Percentiles rank a stretch among this genome's conserved stretches.
phyloP scores from a whole-genome alignment of 2,329 filamentous ascomycete species.

The Talaromyces verruculosus region DNA sequence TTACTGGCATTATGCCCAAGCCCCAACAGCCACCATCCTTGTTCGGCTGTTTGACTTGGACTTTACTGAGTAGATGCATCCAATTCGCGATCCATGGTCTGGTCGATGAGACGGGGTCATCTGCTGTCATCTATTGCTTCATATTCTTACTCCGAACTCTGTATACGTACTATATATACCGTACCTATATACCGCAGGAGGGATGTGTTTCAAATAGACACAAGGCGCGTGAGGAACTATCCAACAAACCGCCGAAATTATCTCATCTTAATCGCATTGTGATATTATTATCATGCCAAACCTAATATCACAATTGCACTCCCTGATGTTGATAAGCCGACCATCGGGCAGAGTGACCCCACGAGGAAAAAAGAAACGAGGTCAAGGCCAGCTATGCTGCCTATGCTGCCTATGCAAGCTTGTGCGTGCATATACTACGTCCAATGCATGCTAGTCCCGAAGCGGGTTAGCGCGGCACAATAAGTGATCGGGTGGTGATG shows the following conservation, averaged over 20 bases:
- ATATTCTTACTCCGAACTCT: neutral
- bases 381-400: neutral
- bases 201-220: neutral
- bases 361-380: slow-evolving; percentile 1
- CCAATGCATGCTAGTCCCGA: neutral
- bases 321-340: neutral
- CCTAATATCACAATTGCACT: neutral
- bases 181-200: neutral
- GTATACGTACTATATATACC: neutral
- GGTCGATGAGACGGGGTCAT: neutral
- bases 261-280: neutral
- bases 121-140: neutral
- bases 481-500: neutral
- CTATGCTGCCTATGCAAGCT: neutral
- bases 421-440: slow-evolving; percentile 5
- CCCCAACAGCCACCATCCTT: slow-evolving; percentile 5
- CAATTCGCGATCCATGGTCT: neutral
- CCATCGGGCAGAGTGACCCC: neutral
- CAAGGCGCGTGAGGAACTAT: neutral
- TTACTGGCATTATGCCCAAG: slow-evolving; percentile 3
- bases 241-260: neutral
- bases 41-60: neutral
- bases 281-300: neutral
- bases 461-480: neutral
- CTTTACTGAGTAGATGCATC: neutral